Base-by-base conservation (phyloP, 768 basidiomycete genomes). In the Cystofilobasidium bisporidii region DNA sequence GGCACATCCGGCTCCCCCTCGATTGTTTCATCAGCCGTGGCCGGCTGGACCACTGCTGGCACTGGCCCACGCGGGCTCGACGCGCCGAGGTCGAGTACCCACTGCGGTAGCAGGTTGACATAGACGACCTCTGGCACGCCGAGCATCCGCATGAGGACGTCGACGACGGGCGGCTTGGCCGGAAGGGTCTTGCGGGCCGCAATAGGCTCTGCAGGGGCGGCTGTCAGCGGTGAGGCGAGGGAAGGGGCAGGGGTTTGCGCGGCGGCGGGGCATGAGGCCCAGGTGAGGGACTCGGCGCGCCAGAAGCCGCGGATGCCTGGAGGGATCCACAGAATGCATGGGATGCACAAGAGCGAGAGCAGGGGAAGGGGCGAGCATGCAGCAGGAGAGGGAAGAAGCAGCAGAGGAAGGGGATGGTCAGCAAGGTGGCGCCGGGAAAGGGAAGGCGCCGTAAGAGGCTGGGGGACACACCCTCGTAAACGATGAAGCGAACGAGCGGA, bases 401-500 rank as follows among this genome's bases (percentile, higher is more conserved):
- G n/a, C n/a, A n/a, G n/a, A n/a, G n/a, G n/a, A n/a, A n/a, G n/a
- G n/a, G n/a, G n/a, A n/a, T n/a, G n/a, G n/a, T n/a, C n/a, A n/a
- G n/a, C n/a, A n/a, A n/a, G n/a, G n/a, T n/a, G n/a, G n/a, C n/a
- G n/a, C n/a, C n/a, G n/a, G n/a, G n/a, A n/a, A n/a, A n/a, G n/a
- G n/a, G n/a, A n/a, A n/a, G n/a, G n/a, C n/a, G n/a, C n/a, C n/a
- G n/a, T n/a, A n/a, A 26, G 32, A 15, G 30, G 45, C 10, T 18
- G 22, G 14, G 41, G 11, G 41, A 67, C 48, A 47, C 24, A 67
- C 60, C 67, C 76, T 97, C 90, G 83, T 83, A 85, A 73, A 93
- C 82, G 69, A 97, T 82, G 61, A 86, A 88, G 24, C 94, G 87
- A 68, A 98, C 82, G 77, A 71, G 72, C 12, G 75, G 73, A 62